Percentiles rank a stretch among this genome's conserved stretches.
These are phyloP conservation scores for Geranium brycei DNA, from an alignment of 345 rosid species.

Conservation along the genomic window DNA sequence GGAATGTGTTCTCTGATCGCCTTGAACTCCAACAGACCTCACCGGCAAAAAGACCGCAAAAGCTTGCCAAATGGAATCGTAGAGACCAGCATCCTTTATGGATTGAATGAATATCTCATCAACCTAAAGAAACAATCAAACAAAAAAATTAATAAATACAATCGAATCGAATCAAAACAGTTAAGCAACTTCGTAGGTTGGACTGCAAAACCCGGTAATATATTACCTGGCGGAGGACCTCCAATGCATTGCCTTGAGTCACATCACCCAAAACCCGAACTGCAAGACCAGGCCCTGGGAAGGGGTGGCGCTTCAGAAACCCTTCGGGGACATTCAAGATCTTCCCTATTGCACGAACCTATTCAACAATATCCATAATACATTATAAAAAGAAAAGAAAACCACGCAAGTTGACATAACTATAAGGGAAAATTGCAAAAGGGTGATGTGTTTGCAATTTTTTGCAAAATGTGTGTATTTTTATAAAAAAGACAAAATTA, in stretches of 20 bases:
- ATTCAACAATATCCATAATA: too few species aligned
- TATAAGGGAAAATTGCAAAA: too few species aligned
- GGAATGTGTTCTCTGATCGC: conserved; percentile 98
- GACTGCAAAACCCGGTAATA: not conserved
- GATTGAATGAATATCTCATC: conserved; percentile 97
- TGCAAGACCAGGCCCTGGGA: conserved; percentile 98
- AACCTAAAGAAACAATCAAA: conserved; percentile 43
- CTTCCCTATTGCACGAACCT: conserved; percentile 86
- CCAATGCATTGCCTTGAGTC: conserved; percentile 81
- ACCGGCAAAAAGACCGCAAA: conserved; percentile 94
- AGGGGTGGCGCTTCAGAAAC: conserved; percentile 89
- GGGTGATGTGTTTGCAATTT: too few species aligned
- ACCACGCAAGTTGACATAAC: too few species aligned
- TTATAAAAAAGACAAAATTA: too few species aligned
- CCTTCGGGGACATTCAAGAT: conserved; percentile 73
- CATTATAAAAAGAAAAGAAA: too few species aligned
- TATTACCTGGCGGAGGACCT: conserved; percentile 80
- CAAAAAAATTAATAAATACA: too few species aligned
- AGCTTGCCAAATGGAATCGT: conserved; percentile 97
- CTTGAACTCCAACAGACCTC: conserved; percentile 95
- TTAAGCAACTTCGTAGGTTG: too few species aligned
- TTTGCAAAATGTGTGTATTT: too few species aligned
- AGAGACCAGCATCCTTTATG: conserved; percentile 89
- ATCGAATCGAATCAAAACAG: too few species aligned
- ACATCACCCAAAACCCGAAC: conserved; percentile 91